These are phyloP conservation scores for Wickerhamiella alocasiicola DNA, from an alignment of 805 yeast species.

Conservation along the genomic window DNA sequence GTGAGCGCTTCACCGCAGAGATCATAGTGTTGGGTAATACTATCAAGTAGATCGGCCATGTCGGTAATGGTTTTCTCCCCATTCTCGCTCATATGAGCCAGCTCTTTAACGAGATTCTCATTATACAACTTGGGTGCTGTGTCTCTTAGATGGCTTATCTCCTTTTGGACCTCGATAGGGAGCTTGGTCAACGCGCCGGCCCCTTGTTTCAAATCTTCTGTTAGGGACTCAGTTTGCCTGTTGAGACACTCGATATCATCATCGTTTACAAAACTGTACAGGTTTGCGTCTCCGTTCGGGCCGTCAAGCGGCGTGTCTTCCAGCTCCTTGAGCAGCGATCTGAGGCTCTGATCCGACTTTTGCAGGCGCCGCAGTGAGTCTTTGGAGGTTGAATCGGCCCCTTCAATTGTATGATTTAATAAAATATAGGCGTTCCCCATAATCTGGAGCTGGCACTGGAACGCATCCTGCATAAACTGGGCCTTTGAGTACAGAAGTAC, in stretches of 20 bases:
- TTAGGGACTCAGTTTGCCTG: conserved; percentile 10
- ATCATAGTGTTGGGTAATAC: conserved; percentile 73
- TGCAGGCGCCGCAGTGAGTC: conserved; percentile 11
- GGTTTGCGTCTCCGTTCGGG: background rate
- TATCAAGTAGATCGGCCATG: conserved; percentile 53
- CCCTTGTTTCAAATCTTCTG: conserved; percentile 11
- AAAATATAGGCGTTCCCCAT: conserved; percentile 29
- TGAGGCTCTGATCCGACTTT: conserved; percentile 15
- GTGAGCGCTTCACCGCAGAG: conserved; percentile 47
- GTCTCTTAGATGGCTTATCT: conserved; percentile 14
- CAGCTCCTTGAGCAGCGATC: conserved; percentile 17
- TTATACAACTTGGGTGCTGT: conserved; percentile 14
- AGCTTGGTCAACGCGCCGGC: conserved; percentile 11
- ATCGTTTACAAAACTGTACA: conserved; percentile 18
- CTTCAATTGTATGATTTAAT: conserved; percentile 20
- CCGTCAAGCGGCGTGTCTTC: conserved; percentile 12
- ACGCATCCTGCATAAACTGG: conserved; percentile 35
- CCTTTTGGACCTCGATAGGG: conserved; percentile 16
- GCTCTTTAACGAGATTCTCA: conserved; percentile 25
- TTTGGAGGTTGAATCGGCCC: conserved; percentile 14
- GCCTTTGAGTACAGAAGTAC: conserved; percentile 34
- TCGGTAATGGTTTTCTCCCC: conserved; percentile 43
- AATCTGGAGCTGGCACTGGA: conserved; percentile 34
- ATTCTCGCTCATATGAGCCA: conserved; percentile 15
- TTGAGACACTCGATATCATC: conserved; percentile 16